Evolutionary conservation across 495 filamentous ascomycete species (phyloP), one percentile per base, ranked within the genome.

Genomic region (Aspergillus sclerotiicarbonarius): DNA sequence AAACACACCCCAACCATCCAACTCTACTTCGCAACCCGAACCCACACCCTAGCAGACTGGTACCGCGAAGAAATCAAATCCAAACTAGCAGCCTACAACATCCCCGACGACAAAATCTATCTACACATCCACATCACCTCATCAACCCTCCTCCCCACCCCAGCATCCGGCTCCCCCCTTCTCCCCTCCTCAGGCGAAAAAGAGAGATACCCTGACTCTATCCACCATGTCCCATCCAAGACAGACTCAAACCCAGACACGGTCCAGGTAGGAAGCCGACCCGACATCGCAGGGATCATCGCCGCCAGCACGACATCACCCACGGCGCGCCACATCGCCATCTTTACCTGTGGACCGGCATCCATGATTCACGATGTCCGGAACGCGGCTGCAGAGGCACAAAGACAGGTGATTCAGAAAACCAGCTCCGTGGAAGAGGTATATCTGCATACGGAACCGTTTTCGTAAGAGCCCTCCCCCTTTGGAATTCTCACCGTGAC

Each of bases 391-490:
- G 80, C 80, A 15, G 55, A 62, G 3, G 80, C 73, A 43, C 78
- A 83, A 62, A 78, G n/a, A 61, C 54, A 10, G 76, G 76, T 0
- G 63, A 18, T 4, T 8, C n/a, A 6, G 39, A 25, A 25, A 25
- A 5, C 2, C 25, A 3, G 2, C 25, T 25, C 25, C 25, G 62
- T 71, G n/a, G 71, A 71, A 49, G 79, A 81, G 64, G 69, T 84
- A 4, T 82, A 78, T 68, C 57, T 83, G 47, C 80, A 83, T 68
- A 71, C 74, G 0, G 80, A 84, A 57, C 66, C 74, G 56, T 84
- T 84, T 67, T 75, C 74, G 71, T 84, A n/a, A n/a, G 60, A 53
- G 58, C 50, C 4, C 45, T 12, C 15, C 16, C 25, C 10, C n/a
- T n/a, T n/a, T n/a, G n/a, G n/a, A n/a, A n/a, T n/a, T n/a, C n/a